Percentiles rank a stretch among this genome's conserved stretches.
These are phyloP conservation scores for Tulasnella sp. DNA, from an alignment of 768 basidiomycete species.

Conservation along the genomic window DNA sequence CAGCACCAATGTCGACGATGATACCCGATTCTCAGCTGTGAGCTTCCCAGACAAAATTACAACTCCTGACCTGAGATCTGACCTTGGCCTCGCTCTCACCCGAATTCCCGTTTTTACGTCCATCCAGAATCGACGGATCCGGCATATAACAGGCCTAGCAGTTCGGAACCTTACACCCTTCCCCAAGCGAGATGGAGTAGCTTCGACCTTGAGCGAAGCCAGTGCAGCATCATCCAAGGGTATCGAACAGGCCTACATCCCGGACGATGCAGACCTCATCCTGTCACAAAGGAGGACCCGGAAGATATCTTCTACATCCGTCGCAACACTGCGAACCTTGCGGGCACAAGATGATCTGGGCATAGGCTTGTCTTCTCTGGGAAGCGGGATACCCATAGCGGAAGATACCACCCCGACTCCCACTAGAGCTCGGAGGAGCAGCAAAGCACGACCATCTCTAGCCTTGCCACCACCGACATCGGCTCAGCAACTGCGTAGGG, in stretches of 20 bases:
- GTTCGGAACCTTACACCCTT: conserved; percentile 17
- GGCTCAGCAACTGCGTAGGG: neutral
- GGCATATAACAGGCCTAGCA: conserved; percentile 17
- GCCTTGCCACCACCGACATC: neutral
- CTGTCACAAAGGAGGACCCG: conserved; percentile 7
- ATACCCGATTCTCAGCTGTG: neutral
- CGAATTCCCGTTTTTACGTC: neutral
- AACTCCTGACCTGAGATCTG: neutral
- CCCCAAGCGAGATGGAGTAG: conserved; percentile 6
- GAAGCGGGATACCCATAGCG: neutral
- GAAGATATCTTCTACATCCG: conserved; percentile 13
- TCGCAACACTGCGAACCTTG: neutral
- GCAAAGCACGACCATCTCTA: neutral
- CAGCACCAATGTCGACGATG: neutral
- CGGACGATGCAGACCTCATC: conserved; percentile 7
- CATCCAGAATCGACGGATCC: conserved; percentile 15
- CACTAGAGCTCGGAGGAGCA: neutral
- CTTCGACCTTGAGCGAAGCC: neutral
- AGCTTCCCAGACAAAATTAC: neutral
- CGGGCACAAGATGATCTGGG: neutral
- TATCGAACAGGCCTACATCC: neutral
- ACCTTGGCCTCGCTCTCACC: neutral
- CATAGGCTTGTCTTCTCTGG: neutral
- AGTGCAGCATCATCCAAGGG: neutral
- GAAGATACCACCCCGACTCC: neutral